Evolutionary conservation across 495 filamentous ascomycete species (phyloP).

Genomic region (Antarctomyces pellizariae): DNA sequence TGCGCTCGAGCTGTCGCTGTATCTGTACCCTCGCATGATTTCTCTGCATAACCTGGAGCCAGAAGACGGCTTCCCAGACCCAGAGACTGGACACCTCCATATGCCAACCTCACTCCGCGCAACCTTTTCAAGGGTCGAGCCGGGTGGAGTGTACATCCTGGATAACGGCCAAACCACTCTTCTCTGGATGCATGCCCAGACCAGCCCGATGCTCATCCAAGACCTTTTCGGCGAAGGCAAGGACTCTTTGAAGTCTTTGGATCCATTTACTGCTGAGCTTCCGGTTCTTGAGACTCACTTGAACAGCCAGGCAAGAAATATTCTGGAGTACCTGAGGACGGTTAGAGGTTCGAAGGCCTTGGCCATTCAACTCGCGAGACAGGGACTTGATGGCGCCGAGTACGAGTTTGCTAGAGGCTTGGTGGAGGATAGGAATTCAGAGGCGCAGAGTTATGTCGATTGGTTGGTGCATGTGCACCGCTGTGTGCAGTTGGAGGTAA

Average conservation of each 20-base stretch:
- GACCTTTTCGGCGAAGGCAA: conserved; percentile 75
- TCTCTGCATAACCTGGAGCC: conserved; percentile 73
- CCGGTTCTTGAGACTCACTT: conserved; percentile 77
- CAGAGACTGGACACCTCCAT: conserved; percentile 59
- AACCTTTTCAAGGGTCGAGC: conserved; percentile 76
- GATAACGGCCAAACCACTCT: conserved; percentile 85
- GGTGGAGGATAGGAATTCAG: conserved; percentile 89
- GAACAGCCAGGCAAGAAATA: conserved; percentile 83
- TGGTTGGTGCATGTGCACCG: conserved; percentile 94
- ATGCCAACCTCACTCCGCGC: conserved; percentile 59
- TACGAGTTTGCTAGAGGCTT: conserved; percentile 85
- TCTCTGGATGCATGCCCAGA: conserved; percentile 75
- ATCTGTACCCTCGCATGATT: conserved; percentile 88
- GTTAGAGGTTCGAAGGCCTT: conserved; percentile 70
- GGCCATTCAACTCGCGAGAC: conserved; percentile 73
- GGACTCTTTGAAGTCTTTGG: conserved; percentile 46
- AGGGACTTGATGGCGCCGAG: conserved; percentile 86
- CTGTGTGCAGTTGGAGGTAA: conserved; percentile 69
- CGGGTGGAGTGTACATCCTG: conserved; percentile 90
- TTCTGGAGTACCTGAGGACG: conserved; percentile 64
- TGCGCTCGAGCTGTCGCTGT: conserved; percentile 61
- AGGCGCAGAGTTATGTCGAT: conserved; percentile 93
- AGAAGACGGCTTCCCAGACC: conserved; percentile 71
- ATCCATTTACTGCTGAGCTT: conserved; percentile 51
- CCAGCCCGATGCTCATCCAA: conserved; percentile 51